Percentiles rank a stretch among this genome's conserved stretches.
Conservation (phyloP, 2,329 filamentous ascomycete species). For the Fusarium transvaalense region DNA sequence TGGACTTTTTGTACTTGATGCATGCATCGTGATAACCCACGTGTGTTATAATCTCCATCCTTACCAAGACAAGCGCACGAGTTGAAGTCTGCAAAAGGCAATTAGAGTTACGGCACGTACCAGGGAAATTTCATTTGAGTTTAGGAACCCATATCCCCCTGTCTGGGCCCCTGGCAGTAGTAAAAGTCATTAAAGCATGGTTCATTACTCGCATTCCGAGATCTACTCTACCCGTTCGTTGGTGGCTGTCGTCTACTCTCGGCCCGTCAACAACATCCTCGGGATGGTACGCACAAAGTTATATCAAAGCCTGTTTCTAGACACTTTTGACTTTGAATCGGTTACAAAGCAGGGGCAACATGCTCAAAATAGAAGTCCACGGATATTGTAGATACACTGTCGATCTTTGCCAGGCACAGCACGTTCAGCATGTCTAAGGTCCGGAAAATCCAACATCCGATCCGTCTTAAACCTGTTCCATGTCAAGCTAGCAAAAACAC, state of each 20-base stretch:
- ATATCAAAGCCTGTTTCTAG: background rate
- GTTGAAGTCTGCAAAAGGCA: background rate
- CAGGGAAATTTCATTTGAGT: background rate
- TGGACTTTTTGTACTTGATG: background rate
- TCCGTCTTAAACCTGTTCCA: background rate
- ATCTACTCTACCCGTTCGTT: background rate
- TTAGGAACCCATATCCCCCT: background rate
- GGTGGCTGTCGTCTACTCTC: background rate
- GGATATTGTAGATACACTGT: background rate
- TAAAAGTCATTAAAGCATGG: background rate
- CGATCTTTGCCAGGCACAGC: background rate
- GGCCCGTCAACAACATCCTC: background rate
- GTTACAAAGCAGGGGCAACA: background rate
- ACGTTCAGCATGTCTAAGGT: background rate
- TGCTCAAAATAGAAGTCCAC: background rate
- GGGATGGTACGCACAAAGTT: background rate
- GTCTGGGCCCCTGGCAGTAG: background rate
- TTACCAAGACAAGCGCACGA: background rate
- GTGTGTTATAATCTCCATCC: background rate
- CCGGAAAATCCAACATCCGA: slow-evolving; percentile 6
- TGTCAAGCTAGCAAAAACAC: background rate
- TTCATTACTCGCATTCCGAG: background rate
- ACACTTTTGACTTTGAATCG: background rate
- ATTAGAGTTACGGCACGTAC: background rate
- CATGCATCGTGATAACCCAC: background rate